Evolutionary conservation across 2,329 filamentous ascomycete genomes (phyloP), one percentile per base, ranked within the genome.

Genomic region (Macrophomina pseudophaseolina): DNA sequence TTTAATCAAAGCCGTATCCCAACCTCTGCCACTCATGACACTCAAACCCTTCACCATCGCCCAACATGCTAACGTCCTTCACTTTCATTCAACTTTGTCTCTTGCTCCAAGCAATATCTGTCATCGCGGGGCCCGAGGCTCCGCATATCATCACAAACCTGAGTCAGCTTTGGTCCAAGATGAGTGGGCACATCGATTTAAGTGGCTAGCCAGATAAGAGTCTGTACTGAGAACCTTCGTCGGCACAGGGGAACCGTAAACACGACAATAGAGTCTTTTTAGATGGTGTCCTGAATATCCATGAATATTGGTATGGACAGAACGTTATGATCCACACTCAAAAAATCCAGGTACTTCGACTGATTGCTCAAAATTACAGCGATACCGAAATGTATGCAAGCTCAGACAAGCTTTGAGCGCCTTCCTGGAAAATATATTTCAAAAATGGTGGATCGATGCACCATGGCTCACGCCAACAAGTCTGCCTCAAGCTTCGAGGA

Each of bases 271-370:
- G 79, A 38, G 75, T 82, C 68, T 73, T 83, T 14, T 70, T 83
- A 18, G 82, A 83, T 62, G 79, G 79, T 12, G 76, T 81, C 7
- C 68, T 79, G 0, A 76, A 82, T 52, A 70, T 74, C 2, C 74
- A 77, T 32, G 85, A 87, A 69, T 80, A 83, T 46, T 85, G 86
- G 60, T 73, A 72, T n/a, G 35, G 42, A 67, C 54, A 72, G 33
- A 73, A 73, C 1, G 66, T 16, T 12, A 2, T n/a, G n/a, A n/a
- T 48, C 12, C 23, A 23, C 23, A 23, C 18, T 11, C 2, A 6
- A 14, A 9, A 5, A 30, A 42, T 28, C 1, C 6, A 9, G n/a
- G 18, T 9, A 3, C 33, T 5, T 30, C 38, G 16, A 51, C 60
- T 64, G 7, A 64, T 48, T 9, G 1, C 7, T 12, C 2, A 9